Evolutionary conservation across 495 filamentous ascomycete species (phyloP).

Genomic region (Lepraria neglecta): DNA sequence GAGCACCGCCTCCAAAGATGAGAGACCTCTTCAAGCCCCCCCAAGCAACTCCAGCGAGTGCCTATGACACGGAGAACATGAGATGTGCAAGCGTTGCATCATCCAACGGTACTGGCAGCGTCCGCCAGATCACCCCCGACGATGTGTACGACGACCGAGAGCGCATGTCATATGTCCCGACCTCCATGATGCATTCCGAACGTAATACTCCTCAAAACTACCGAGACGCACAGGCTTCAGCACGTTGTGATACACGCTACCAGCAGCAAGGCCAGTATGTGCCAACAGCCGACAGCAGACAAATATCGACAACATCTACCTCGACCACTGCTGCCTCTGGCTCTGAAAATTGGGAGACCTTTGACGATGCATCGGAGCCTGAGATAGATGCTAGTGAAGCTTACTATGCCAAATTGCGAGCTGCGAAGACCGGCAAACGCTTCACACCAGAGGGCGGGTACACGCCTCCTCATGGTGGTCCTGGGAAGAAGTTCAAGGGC

Average conservation of each 20-base stretch:
- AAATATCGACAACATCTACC: constrained; percentile 65
- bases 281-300: constrained; percentile 50
- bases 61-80: constrained; percentile 53
- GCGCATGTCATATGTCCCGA: constrained; percentile 45
- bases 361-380: constrained; percentile 68
- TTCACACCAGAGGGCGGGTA: constrained; percentile 53
- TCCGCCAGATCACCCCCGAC: constrained; percentile 74
- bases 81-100: constrained; percentile 61
- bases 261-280: constrained; percentile 40
- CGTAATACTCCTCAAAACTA: constrained; percentile 24
- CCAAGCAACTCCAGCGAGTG: constrained; percentile 50
- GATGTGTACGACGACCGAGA: constrained; percentile 75
- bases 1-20: constrained; percentile 84
- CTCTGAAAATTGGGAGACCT: constrained; percentile 95
- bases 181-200: constrained; percentile 34
- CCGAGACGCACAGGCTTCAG: constrained; percentile 28
- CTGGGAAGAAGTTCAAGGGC: constrained; percentile 50
- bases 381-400: constrained; percentile 66
- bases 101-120: constrained; percentile 45
- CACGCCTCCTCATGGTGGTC: constrained; percentile 38
- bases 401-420: constrained; percentile 70
- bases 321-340: constrained; percentile 61
- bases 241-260: constrained; percentile 31
- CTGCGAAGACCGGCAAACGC: constrained; percentile 54
- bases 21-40: constrained; percentile 65